Evolutionary conservation across 2,329 filamentous ascomycete genomes (phyloP).

Genomic region (Huntiella bhutanensis): DNA sequence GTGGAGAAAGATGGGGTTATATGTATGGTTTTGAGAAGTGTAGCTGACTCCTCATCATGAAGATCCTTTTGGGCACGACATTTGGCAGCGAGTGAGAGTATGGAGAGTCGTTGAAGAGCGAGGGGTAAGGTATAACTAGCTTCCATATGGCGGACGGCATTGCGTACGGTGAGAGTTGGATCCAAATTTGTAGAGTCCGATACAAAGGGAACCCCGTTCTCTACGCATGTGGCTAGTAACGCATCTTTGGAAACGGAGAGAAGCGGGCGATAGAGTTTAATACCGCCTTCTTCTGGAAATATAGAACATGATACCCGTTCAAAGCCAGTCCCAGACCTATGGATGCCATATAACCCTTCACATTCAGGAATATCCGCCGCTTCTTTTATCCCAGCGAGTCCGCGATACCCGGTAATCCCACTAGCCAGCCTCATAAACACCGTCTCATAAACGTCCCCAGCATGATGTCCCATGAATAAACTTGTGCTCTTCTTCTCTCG

Average conservation of each 20-base stretch:
- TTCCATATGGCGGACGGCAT: conserved; percentile 51
- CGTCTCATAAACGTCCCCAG: conserved; percentile 83
- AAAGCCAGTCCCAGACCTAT: conserved; percentile 42
- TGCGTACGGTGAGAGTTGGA: conserved; percentile 56
- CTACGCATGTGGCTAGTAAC: conserved; percentile 55
- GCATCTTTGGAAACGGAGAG: conserved; percentile 52
- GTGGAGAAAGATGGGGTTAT: neutral
- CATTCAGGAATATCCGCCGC: conserved; percentile 66
- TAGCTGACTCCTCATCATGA: conserved; percentile 33
- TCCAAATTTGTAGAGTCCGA: conserved; percentile 74
- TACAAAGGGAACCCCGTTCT: conserved; percentile 52
- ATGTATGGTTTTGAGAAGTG: conserved; percentile 19
- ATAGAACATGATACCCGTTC: conserved; percentile 21
- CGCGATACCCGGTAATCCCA: conserved; percentile 44
- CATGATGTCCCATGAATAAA: conserved; percentile 68
- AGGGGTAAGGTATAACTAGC: conserved; percentile 39
- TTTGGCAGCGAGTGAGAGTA: conserved; percentile 38
- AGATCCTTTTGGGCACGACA: conserved; percentile 25
- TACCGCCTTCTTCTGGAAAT: conserved; percentile 42
- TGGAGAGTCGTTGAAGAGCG: conserved; percentile 45
- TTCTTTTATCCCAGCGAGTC: conserved; percentile 49
- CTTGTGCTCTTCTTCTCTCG: conserved; percentile 29
- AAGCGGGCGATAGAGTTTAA: conserved; percentile 50
- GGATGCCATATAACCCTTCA: conserved; percentile 50
- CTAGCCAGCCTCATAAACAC: conserved; percentile 57